phyloP scores from a whole-genome alignment of 225 moss, liverwort and hornwort genomes.

The Physcomitrium patens region DNA sequence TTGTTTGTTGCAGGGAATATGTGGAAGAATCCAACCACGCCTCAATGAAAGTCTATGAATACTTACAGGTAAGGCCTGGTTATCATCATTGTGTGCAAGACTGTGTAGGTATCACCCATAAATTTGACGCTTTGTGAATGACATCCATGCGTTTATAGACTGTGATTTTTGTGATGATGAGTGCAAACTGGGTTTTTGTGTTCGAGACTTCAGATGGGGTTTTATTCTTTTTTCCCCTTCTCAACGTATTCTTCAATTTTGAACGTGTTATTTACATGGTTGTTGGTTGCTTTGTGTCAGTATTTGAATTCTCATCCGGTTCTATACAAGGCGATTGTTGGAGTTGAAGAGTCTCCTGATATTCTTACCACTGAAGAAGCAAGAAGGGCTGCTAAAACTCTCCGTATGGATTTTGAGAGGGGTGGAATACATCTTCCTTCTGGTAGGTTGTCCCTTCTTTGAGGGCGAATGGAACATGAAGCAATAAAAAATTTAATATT shows the following conservation, averaged over 20 bases:
- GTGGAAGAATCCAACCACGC: constrained; percentile 95
- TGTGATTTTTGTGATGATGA: neutral
- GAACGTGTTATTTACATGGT: constrained; percentile 24
- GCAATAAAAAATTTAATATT: neutral
- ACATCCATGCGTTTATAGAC: constrained; percentile 4
- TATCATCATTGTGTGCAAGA: constrained; percentile 37
- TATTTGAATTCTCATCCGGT: constrained; percentile 91
- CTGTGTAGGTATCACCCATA: constrained; percentile 17
- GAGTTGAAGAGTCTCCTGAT: constrained; percentile 81
- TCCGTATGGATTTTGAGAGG: constrained; percentile 97
- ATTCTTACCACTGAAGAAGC: constrained; percentile 84
- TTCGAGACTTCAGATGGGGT: constrained; percentile 13
- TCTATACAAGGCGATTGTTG: constrained; percentile 96
- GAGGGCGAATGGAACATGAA: constrained; percentile 17
- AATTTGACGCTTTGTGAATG: constrained; percentile 24
- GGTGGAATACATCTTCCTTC: constrained; percentile 97
- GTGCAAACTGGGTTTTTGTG: constrained; percentile 3
- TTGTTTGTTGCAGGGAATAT: constrained; percentile 68
- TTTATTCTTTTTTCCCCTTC: neutral
- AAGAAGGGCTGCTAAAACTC: constrained; percentile 87
- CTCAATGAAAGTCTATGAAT: constrained; percentile 97
- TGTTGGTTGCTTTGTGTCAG: constrained; percentile 60
- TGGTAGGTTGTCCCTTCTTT: constrained; percentile 49
- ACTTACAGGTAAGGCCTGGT: constrained; percentile 58
- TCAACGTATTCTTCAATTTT: constrained; percentile 10